Conservation (phyloP, 2,329 filamentous ascomycete genomes). For the Coniochaeta hoffmannii region DNA sequence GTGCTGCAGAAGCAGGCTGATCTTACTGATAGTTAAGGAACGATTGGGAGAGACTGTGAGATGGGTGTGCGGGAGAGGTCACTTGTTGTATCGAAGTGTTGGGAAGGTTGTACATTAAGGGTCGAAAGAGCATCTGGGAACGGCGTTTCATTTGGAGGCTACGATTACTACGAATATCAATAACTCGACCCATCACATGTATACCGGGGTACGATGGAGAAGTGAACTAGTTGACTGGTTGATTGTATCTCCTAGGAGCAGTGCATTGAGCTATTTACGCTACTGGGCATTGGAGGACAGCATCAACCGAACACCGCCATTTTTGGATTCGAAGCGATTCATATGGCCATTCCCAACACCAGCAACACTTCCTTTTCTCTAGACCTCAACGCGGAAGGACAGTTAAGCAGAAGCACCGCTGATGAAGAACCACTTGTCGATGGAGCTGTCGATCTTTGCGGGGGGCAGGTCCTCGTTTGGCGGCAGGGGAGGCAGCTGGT, state of each 20-base stretch:
- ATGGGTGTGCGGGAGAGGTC: neutral
- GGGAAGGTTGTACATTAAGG: neutral
- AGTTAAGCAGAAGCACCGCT: constrained; percentile 80
- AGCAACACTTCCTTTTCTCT: neutral
- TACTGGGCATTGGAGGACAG: neutral
- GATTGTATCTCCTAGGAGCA: neutral
- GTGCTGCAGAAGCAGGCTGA: constrained; percentile 76
- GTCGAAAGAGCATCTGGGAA: neutral
- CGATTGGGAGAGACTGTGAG: neutral
- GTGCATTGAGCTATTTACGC: neutral
- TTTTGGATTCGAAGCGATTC: neutral
- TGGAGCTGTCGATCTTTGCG: constrained; percentile 87
- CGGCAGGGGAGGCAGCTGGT: constrained; percentile 70
- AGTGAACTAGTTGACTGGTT: neutral
- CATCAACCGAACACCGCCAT: neutral
- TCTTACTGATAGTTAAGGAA: constrained; percentile 40
- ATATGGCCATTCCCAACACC: neutral
- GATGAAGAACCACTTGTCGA: constrained; percentile 99
- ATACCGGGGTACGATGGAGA: neutral
- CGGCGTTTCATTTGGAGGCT: neutral
- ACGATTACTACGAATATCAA: neutral
- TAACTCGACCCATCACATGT: neutral
- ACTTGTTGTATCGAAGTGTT: neutral
- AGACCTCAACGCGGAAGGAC: constrained; percentile 1
- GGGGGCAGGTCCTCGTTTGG: constrained; percentile 71